Base-by-base conservation (phyloP, 345 rosid species). In the Arabis alpina region DNA sequence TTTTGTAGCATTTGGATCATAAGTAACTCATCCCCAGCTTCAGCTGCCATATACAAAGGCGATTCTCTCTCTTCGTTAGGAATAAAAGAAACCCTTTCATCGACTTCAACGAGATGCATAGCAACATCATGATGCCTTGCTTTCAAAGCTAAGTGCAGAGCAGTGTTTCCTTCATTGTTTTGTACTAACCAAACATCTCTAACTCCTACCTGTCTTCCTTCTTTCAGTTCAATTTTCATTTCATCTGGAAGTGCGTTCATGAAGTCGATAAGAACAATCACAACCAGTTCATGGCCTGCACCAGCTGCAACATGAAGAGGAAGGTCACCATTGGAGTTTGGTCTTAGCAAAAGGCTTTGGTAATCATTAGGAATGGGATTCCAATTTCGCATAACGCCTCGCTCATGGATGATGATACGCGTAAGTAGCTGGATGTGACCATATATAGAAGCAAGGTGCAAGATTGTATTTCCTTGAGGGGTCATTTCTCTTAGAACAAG, bases 141-240 rank as follows among this genome's bases (percentile, higher is more conserved):
- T 45, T 48, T 47, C 73, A 54, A 32, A 3, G 77, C 77, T 10
- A 61, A 37, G 40, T 75, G 77, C 67, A 76, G 30, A 5, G 82
- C 64, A 3, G 80, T 71, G 52, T 71, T 41, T 43, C 79, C 82
- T 24, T 70, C 45, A 6, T 28, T n/a, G 25, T 79, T 74, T 56
- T 43, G 13, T 27, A 73, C 23, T 13, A 53, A 1, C 41, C 37
- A 41, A 25, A 23, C 40, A 67, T 42, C 50, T 67, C 8, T 13
- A 30, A 42, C 42, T 64, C 68, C 30, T 19, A 45, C 41, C 45
- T 15, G 13, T 14, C 56, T 9, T 64, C 24, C 41, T 32, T 36
- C 68, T 63, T 9, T 15, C n/a, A 64, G 43, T 5, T 32, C 10
- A 64, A 15, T 49, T 8, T 34, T 8, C 24, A 32, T 37, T 25